Conservation (phyloP, 2,329 filamentous ascomycete genomes). For the Knufia fluminis region DNA sequence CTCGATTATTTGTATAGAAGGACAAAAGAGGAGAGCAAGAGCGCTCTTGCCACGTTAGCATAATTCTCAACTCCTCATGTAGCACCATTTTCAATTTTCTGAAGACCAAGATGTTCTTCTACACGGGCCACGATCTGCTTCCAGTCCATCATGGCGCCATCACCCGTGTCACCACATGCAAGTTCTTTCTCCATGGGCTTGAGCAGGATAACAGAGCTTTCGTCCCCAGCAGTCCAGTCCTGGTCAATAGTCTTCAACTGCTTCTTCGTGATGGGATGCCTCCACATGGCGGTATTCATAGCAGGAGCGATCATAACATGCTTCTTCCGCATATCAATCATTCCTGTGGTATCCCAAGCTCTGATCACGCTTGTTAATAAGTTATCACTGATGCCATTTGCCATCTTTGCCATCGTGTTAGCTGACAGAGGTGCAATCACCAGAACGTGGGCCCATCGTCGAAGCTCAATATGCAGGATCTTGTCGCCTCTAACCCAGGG, state of each 20-base stretch:
- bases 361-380: constrained; percentile 64
- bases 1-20: constrained; percentile 41
- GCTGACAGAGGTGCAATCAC: constrained; percentile 74
- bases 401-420: constrained; percentile 78
- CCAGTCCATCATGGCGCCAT: constrained; percentile 79
- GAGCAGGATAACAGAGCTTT: constrained; percentile 61
- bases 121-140: constrained; percentile 52
- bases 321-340: constrained; percentile 50
- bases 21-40: constrained; percentile 14
- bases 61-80: constrained; percentile 13
- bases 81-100: constrained; percentile 10
- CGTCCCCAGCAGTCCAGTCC: constrained; percentile 56
- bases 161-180: constrained; percentile 76
- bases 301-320: constrained; percentile 67
- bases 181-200: constrained; percentile 64
- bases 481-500: constrained; percentile 69
- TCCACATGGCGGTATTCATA: constrained; percentile 91
- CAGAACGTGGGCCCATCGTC: constrained; percentile 72
- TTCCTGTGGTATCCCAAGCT: constrained; percentile 74
- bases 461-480: constrained; percentile 84
- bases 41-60: background rate
- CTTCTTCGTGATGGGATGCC: constrained; percentile 66
- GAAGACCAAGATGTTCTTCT: constrained; percentile 11
- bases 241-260: constrained; percentile 62
- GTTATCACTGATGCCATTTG: constrained; percentile 66